These are phyloP conservation scores for Quercus agrifolia DNA, from an alignment of 306 rosid genomes.

Conservation along the genomic window DNA sequence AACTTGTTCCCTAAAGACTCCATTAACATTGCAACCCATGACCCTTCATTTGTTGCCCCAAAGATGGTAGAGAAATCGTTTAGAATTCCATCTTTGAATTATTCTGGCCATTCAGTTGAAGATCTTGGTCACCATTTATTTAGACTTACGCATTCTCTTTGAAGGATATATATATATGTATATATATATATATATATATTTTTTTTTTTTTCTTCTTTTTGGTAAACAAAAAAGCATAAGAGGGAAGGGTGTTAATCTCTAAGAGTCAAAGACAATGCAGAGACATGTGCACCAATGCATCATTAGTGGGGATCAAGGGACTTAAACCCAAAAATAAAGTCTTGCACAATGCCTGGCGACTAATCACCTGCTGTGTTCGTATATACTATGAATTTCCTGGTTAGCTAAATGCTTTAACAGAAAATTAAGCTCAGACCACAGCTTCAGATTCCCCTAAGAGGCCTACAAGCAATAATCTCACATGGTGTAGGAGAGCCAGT, in stretches of 20 bases:
- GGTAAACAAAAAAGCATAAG: too few relatives aligned
- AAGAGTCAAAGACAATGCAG: too few relatives aligned
- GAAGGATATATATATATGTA: too few relatives aligned
- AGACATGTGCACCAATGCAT: too few relatives aligned
- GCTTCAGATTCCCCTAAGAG: neutral
- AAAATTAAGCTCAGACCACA: neutral
- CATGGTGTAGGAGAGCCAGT: neutral
- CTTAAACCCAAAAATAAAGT: too few relatives aligned
- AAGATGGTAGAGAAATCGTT: constrained; percentile 61
- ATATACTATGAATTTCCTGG: neutral
- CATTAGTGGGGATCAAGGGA: too few relatives aligned
- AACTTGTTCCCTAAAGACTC: constrained; percentile 75
- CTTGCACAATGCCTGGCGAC: too few relatives aligned
- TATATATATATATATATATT: too few relatives aligned
- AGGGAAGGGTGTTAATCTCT: too few relatives aligned
- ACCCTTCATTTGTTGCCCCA: constrained; percentile 26
- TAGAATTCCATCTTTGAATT: constrained; percentile 42
- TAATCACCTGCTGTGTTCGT: too few relatives aligned
- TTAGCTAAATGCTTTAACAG: neutral
- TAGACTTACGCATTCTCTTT: too few relatives aligned
- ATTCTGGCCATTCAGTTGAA: constrained; percentile 45
- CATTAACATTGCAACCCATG: constrained; percentile 32
- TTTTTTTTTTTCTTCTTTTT: too few relatives aligned
- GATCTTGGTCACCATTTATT: constrained; percentile 66
- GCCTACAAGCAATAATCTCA: neutral